phyloP scores from a whole-genome alignment of 192 early-diverging fungal species.

The Backusella macrospora region DNA sequence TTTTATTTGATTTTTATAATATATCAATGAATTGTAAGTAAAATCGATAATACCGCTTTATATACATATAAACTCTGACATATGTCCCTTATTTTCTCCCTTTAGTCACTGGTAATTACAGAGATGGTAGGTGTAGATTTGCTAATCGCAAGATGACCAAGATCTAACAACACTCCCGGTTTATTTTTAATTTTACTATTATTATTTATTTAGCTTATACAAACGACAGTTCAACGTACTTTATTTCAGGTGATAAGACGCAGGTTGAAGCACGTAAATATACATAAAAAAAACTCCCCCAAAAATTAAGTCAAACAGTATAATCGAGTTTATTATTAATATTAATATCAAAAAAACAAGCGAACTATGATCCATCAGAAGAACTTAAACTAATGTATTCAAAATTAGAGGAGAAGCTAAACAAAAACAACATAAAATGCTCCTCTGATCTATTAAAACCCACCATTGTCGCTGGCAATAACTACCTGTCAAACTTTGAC shows the following conservation, averaged over 20 bases:
- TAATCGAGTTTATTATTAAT: not conserved
- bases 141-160: conserved; percentile 1
- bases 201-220: not conserved
- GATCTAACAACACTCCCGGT: not conserved
- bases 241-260: not conserved
- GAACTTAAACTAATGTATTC: not conserved
- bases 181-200: too few relatives aligned
- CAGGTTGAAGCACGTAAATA: not conserved
- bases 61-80: not conserved
- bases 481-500: not conserved
- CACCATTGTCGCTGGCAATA: not conserved
- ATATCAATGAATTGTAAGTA: not conserved
- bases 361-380: not conserved
- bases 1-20: not conserved
- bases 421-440: not conserved
- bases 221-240: not conserved
- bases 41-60: not conserved
- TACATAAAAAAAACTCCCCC: not conserved
- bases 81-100: not conserved
- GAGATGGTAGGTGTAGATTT: not conserved
- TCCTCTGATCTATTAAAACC: not conserved
- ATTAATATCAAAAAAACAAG: not conserved
- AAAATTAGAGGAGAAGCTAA: not conserved
- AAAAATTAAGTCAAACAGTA: not conserved
- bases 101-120: not conserved